These are phyloP conservation scores for Rossbeevera mucosa DNA, from an alignment of 768 basidiomycete species.

Conservation along the genomic window DNA sequence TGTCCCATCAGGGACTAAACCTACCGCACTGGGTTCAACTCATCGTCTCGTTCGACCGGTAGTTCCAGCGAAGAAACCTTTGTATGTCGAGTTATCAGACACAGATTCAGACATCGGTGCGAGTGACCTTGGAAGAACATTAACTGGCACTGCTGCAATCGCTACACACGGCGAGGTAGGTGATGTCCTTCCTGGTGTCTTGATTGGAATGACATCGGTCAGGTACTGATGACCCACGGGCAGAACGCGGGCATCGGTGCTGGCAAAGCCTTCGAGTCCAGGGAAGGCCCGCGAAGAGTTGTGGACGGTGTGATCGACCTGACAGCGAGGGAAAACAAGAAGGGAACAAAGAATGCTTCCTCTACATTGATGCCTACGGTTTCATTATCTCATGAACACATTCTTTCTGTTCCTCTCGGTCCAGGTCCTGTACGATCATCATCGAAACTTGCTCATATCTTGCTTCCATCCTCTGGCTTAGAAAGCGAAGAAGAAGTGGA, in stretches of 20 bases:
- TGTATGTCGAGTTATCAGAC: constrained; percentile 25
- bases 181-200: constrained; percentile 1
- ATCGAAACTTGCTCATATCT: constrained; percentile 14
- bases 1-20: background rate
- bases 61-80: constrained; percentile 9
- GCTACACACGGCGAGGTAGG: background rate
- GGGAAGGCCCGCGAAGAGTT: background rate
- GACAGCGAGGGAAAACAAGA: background rate
- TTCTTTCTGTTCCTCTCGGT: constrained; percentile 2
- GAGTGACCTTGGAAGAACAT: constrained; percentile 8
- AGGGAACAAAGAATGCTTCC: constrained; percentile 1
- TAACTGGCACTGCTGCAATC: background rate
- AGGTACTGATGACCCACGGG: background rate
- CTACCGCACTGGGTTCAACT: background rate
- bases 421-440: background rate
- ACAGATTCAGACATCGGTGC: constrained; percentile 18
- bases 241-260: constrained; percentile 8
- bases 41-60: background rate
- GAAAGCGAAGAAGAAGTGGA: constrained; percentile 14
- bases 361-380: background rate
- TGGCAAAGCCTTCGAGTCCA: background rate
- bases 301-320: constrained; percentile 7
- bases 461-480: constrained; percentile 3
- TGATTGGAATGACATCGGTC: background rate
- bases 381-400: background rate